Evolutionary conservation across 345 rosid genomes (phyloP).

Genomic region (thale cress (Arabidopsis thaliana)): TAIR10.1 NC_003075.7:18272001-18272500

Average conservation of each 20-base stretch:
- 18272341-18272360: background rate
- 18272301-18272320: background rate
- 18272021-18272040: slow-evolving; percentile 64
- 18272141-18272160: slow-evolving; percentile 12
- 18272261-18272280: slow-evolving; percentile 10
- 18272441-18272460: background rate
- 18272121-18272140: background rate
- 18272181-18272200: background rate
- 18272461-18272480: background rate
- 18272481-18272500: slow-evolving; percentile 13
- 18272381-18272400: slow-evolving; percentile 5
- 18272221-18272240: slow-evolving; percentile 23
- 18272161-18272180: slow-evolving; percentile 12
- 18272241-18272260: slow-evolving; percentile 11
- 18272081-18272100: slow-evolving; percentile 48
- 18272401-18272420: slow-evolving; percentile 10
- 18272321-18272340: too few relatives aligned
- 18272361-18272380: background rate
- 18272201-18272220: background rate
- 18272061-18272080: slow-evolving; percentile 9
- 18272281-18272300: background rate
- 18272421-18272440: background rate
- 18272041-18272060: slow-evolving; percentile 54
- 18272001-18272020: slow-evolving; percentile 47
- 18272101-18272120: background rate